A percentile compares a stretch with the other conserved stretches of the same genome.
phyloP scores from a whole-genome alignment of 441 rosid species.

The Metrosideros polymorpha region DNA sequence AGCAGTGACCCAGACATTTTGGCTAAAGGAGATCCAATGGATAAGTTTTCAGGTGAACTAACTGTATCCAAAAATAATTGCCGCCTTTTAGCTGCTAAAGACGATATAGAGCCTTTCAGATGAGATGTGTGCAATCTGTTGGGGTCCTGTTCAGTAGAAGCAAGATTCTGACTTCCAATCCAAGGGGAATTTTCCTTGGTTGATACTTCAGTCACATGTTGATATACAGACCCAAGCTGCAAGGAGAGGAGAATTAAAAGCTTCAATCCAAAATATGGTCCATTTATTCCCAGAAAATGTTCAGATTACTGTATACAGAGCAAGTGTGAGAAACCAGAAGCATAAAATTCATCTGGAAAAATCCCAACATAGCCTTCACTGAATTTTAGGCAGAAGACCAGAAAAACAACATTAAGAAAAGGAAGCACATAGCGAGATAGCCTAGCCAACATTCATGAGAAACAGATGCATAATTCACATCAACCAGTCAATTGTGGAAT shows the following conservation, averaged over 20 bases:
- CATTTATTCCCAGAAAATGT: conserved; percentile 10
- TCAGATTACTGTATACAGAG: neutral
- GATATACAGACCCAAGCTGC: conserved; percentile 26
- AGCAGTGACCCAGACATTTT: conserved; percentile 32
- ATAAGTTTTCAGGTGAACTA: conserved; percentile 16
- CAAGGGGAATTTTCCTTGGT: conserved; percentile 5
- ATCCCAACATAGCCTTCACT: neutral
- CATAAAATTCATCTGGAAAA: neutral
- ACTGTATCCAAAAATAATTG: conserved; percentile 25
- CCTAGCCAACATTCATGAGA: neutral
- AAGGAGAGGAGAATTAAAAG: conserved; percentile 6
- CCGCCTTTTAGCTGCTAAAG: conserved; percentile 24
- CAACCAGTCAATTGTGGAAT: neutral
- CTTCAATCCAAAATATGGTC: conserved; percentile 1
- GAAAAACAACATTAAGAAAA: neutral
- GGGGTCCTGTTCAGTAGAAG: conserved; percentile 4
- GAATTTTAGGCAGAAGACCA: neutral
- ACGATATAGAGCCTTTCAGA: conserved; percentile 27
- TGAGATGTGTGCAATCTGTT: conserved; percentile 23
- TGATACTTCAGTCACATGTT: conserved; percentile 9
- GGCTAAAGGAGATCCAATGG: conserved; percentile 57
- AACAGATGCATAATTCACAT: neutral
- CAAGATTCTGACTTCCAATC: conserved; percentile 4
- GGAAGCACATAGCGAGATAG: neutral
- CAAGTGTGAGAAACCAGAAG: neutral